Evolutionary conservation across 768 basidiomycete genomes (phyloP), one percentile per base, ranked within the genome.

Genomic region (Xerocomellus amylosporus): DNA sequence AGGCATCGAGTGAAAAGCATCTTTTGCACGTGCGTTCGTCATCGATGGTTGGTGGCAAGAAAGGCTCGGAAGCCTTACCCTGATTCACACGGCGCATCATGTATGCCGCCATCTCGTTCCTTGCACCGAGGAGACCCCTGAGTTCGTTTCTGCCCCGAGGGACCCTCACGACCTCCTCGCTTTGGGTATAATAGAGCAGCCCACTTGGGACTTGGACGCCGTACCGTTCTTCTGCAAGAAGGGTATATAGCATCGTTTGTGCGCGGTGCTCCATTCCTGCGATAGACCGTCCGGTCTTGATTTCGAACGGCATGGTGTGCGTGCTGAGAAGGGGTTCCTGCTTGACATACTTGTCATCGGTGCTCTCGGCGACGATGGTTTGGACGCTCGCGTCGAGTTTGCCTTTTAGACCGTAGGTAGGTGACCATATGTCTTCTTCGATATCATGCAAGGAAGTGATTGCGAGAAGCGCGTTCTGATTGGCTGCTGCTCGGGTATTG

Each of bases 341-440:
- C 17, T 65, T 63, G 49, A 20, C 24, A 17, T 43, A 3, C 10
- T 60, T 59, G 34, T 68, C 67, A 14, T 56, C 36, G 55, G 65
- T 75, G 26, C 70, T 70, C 49, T 85, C 84, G 8, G 78, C 70
- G 41, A 93, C 78, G 31, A 84, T 69, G 0, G 83, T 83, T 57
- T 90, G 78, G 2, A 98, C 84, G 2, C 88, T 93, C 2, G 90
- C 96, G 62, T 99, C 97, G 20, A 98, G 75, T 72, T 98, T 98
- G 22, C 97, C 97, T 69, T 95, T 96, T 34, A 99, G 76, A 1
- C 97, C 97, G 63, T 91, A 96, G 2, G 84, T 87, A 0, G 97
- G 96, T 1, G 93, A 95, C 89, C 92, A 97, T 59, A 99, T 96
- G 60, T 98, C 94, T 67, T 99, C 97, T 74, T 99, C 97, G 39